Conservation (phyloP, 768 basidiomycete species). For the Podaxis mareebaensis region DNA sequence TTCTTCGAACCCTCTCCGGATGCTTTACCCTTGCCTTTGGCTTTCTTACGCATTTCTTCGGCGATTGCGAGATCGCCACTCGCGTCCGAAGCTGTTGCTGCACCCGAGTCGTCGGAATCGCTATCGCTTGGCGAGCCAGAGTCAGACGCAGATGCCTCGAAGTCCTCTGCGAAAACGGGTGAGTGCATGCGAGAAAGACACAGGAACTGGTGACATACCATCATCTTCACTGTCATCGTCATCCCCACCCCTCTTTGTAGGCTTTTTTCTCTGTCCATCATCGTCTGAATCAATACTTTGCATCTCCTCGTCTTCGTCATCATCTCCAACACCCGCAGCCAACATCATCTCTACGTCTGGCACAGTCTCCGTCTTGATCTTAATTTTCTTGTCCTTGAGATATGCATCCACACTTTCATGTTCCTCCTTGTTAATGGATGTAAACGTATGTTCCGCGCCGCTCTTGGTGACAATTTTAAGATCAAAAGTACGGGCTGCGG, state of each 20-base stretch:
- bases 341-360: constrained; percentile 81
- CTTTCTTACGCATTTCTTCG: constrained; percentile 42
- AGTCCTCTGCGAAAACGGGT: constrained; percentile 66
- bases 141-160: constrained; percentile 83
- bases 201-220: constrained; percentile 36
- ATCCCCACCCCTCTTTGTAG: constrained; percentile 46
- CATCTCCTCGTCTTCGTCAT: constrained; percentile 80
- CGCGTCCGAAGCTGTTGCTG: constrained; percentile 81
- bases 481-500: constrained; percentile 92
- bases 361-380: constrained; percentile 94
- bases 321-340: constrained; percentile 61
- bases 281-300: constrained; percentile 77
- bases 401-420: constrained; percentile 84
- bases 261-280: constrained; percentile 57
- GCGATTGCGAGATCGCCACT: constrained; percentile 74
- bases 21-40: constrained; percentile 44
- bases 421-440: constrained; percentile 95
- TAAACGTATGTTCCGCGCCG: constrained; percentile 87
- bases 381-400: constrained; percentile 87
- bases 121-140: constrained; percentile 82
- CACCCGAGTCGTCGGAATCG: constrained; percentile 69
- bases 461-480: constrained; percentile 84
- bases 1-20: constrained; percentile 35
- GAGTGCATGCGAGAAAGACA: background rate
- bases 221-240: constrained; percentile 82